These are phyloP conservation scores for Apophysomyces trapeziformis DNA, from an alignment of 371 early-diverging fungal species.

Conservation along the genomic window DNA sequence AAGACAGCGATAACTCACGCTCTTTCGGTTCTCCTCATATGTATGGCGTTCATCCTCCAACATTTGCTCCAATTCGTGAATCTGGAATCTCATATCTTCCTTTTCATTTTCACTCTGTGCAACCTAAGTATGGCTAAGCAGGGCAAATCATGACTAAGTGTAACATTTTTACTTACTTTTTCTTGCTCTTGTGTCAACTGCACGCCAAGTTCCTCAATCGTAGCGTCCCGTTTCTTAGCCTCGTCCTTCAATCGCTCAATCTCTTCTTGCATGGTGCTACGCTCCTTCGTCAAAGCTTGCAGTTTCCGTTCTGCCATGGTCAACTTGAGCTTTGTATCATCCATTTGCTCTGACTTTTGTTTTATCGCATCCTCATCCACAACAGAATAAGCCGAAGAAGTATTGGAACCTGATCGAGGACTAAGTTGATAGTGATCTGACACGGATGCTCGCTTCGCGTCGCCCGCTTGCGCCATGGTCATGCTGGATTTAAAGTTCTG, in stretches of 20 bases:
- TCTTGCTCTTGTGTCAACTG: slow-evolving; percentile 27
- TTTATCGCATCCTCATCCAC: slow-evolving; percentile 18
- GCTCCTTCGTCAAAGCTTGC: slow-evolving; percentile 11
- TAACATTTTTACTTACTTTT: slow-evolving; percentile 11
- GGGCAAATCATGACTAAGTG: neutral
- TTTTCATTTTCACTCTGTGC: slow-evolving; percentile 31
- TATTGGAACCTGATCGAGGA: slow-evolving; percentile 7
- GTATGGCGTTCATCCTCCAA: slow-evolving; percentile 41
- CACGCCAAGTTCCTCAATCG: slow-evolving; percentile 8
- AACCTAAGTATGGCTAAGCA: neutral
- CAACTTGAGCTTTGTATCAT: slow-evolving; percentile 15
- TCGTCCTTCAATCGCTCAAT: slow-evolving; percentile 20
- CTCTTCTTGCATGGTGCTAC: slow-evolving; percentile 6
- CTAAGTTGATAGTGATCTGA: neutral
- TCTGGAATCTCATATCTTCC: slow-evolving; percentile 36
- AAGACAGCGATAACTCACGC: slow-evolving; percentile 27
- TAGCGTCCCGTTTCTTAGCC: slow-evolving; percentile 11
- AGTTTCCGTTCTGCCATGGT: slow-evolving; percentile 10
- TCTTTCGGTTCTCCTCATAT: slow-evolving; percentile 39
- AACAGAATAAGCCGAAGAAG: slow-evolving; percentile 29
- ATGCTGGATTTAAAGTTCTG: slow-evolving; percentile 34
- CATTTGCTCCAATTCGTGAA: slow-evolving; percentile 39
- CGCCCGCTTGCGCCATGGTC: neutral
- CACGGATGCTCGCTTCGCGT: neutral
- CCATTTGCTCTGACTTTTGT: slow-evolving; percentile 4